Conservation (phyloP, 306 rosid genomes). For the Pachyrhizus erosus region DNA sequence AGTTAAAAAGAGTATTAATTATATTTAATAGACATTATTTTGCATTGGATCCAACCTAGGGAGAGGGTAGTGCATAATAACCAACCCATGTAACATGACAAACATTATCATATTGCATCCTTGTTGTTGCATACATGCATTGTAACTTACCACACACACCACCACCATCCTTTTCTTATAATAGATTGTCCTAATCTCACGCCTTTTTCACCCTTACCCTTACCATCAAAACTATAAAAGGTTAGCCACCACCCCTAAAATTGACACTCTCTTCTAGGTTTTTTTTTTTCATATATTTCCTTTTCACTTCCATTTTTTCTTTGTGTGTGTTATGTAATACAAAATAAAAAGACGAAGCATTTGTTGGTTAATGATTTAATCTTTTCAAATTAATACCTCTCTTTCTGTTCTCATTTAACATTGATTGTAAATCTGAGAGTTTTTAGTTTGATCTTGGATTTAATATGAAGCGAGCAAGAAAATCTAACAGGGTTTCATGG, state of each 20-base stretch:
- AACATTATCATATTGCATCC: not conserved
- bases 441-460: conserved; percentile 2
- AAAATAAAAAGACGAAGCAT: not conserved
- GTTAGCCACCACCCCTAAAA: not conserved
- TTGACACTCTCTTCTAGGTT: not conserved
- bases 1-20: not conserved
- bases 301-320: not conserved
- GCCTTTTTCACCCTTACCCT: not conserved
- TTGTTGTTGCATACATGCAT: conserved; percentile 9
- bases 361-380: not conserved
- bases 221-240: not conserved
- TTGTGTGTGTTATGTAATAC: not conserved
- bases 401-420: not conserved
- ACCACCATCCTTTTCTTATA: not conserved
- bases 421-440: conserved; percentile 25
- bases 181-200: conserved; percentile 1
- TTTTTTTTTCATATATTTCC: not conserved
- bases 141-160: conserved; percentile 6
- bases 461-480: conserved; percentile 74
- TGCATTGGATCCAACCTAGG: not conserved
- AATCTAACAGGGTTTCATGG: conserved; percentile 75
- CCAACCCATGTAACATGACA: not conserved
- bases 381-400: conserved; percentile 1
- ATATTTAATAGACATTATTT: not conserved
- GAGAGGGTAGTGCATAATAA: not conserved